phyloP scores from a whole-genome alignment of 768 basidiomycete genomes.

The Clitopilus passeckerianus region DNA sequence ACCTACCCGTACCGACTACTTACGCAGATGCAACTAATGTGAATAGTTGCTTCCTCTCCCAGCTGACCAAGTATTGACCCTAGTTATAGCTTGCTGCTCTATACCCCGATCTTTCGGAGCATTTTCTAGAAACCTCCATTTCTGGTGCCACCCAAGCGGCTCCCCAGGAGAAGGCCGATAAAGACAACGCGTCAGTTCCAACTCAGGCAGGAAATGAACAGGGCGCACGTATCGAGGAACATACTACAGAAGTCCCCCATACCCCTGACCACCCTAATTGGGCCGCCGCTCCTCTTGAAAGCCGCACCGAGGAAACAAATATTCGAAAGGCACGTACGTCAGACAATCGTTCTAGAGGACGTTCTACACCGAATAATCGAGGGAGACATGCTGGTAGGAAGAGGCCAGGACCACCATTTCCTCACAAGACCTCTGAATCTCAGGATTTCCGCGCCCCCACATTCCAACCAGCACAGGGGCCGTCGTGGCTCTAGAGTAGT shows the following conservation, averaged over 20 bases:
- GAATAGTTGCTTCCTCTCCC: slow-evolving; percentile 8
- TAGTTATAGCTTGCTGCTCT: slow-evolving; percentile 23
- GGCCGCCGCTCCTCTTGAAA: not conserved
- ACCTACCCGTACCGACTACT: slow-evolving; percentile 21
- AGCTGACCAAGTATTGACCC: not conserved
- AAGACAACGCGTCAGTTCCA: not conserved
- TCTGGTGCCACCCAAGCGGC: slow-evolving; percentile 2
- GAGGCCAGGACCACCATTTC: not conserved
- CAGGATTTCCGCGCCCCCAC: not conserved
- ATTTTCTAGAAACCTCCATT: slow-evolving; percentile 27
- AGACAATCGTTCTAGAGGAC: not conserved
- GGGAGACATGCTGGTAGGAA: not conserved
- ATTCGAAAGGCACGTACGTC: not conserved
- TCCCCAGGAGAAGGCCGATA: not conserved
- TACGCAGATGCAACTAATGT: slow-evolving; percentile 38
- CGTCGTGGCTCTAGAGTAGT: not conserved
- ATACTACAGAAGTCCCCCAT: not conserved
- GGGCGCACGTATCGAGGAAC: not conserved
- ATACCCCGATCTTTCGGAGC: slow-evolving; percentile 26
- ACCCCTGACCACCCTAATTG: not conserved
- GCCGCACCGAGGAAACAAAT: not conserved
- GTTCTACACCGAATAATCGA: not conserved
- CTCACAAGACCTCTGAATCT: not conserved
- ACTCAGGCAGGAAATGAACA: not conserved
- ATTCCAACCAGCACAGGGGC: not conserved